Base-by-base conservation (phyloP, 306 rosid genomes). In the Dalbergia oliveri region DNA sequence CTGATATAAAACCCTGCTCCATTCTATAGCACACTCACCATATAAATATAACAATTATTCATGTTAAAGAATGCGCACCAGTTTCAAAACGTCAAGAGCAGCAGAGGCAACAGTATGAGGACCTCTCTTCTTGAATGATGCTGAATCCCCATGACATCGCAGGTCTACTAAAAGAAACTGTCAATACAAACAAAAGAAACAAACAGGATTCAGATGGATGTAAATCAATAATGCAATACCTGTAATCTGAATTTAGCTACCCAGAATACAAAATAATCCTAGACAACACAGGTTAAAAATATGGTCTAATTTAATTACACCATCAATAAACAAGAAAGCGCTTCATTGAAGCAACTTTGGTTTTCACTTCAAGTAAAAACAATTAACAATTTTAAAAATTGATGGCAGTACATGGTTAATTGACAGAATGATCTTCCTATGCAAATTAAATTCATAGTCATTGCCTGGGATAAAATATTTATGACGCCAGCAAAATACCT, bases 141-240 rank as follows among this genome's bases (percentile, higher is more conserved):
- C 77, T 71, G 98, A 95, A 89, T 93, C 97, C 11, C 97, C 99
- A 76, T 95, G 99, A 84, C 99, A 95, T 33, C 94, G 94, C 68
- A 95, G 77, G 84, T 93, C 97, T 39, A 93, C 98, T 64, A 93
- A 83, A 76, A 95, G 98, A 89, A 95, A 93, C 99, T 93, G 82
- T 61, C 77, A 50, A 63, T 43, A 57, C 18, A 79, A 35, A 79
- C 39, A 84, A 75, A 60, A 45, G 60, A 34, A 78, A 63, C 26
- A 82, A 35, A 54, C 37, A 81, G 66, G 81, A 81, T 77, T 79
- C 56, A 34, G 43, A 73, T 58, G 59, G 69, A 67, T 44, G 44
- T 64, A 41, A 76, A 56, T 62, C 37, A 51, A 79, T 45, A 85
- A 44, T 21, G 57, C 80, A 56, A 60, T 39, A 69, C 44, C 35